Base-by-base conservation (phyloP, 352 stramenopile genomes). In the Pythium sp. region DNA sequence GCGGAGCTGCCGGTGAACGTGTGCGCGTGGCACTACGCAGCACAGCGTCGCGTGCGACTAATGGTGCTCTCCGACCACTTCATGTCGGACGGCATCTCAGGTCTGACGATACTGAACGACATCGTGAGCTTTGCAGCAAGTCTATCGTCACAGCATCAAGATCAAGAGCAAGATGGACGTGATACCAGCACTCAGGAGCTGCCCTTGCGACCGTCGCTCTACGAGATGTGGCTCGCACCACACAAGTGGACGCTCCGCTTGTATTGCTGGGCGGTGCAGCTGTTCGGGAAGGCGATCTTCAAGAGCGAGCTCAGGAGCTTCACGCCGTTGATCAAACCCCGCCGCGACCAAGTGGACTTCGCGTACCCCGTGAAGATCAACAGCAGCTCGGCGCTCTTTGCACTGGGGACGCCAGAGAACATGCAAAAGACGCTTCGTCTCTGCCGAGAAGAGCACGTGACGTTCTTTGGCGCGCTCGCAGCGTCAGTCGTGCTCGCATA, bases 1-100 rank as follows among this genome's bases (percentile, higher is more conserved):
- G 68, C 58, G n/a, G 61, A 87, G 62, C 83, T 88, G 64, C 76
- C 77, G 57, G 88, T 84, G 53, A 73, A 80, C 55, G 58, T 86
- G 34, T 80, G 74, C 0, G 68, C 80, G n/a, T 87, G 79, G 77
- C 68, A 84, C 0, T 77, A 85, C 54, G 59, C 30, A 12, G 30
- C 58, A 0, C 63, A 84, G 22, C 26, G 71, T 38, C 64, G 69
- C 5, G 72, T 69, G 2, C 69, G 77, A 0, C 53, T 87, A 9
- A 72, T 87, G 64, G 32, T 36, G 32, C 32, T 36, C 32, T 36
- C 32, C 32, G 32, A 36, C 32, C 32, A 36, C 32, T 36, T 66
- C 58, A 72, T 77, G 62, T 77, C 72, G 4, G 79, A 87, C 57
- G 77, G 73, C n/a, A 75, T 57, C 43, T 84, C 79, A 4, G 77